A percentile compares a stretch with the other conserved stretches of the same genome.
Conservation (phyloP, 2,329 filamentous ascomycete genomes). For the Gyromitra esculenta region DNA sequence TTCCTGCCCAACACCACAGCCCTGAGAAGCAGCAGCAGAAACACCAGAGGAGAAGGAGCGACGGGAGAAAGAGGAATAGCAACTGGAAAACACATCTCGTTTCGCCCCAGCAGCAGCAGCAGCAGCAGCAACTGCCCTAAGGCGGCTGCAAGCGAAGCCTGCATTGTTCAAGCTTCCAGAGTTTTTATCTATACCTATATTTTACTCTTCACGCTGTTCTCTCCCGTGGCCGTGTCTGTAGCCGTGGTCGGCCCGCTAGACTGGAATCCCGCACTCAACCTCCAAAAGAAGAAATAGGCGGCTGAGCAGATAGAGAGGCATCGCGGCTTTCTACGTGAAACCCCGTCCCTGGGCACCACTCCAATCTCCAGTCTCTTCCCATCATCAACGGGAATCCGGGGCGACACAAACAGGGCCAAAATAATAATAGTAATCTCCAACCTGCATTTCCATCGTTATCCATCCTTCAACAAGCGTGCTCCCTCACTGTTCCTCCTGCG, state of each 20-base stretch:
- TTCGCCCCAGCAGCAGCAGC: constrained; percentile 7
- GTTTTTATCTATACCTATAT: constrained; percentile 25
- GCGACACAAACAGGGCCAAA: constrained; percentile 21
- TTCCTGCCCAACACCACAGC: constrained; percentile 38
- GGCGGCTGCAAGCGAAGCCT: constrained; percentile 30
- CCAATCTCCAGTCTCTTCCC: constrained; percentile 48
- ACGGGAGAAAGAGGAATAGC: constrained; percentile 25
- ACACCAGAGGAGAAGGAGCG: constrained; percentile 20
- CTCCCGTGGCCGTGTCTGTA: constrained; percentile 44
- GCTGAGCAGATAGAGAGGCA: constrained; percentile 49
- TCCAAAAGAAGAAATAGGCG: constrained; percentile 49
- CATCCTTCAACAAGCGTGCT: constrained; percentile 29
- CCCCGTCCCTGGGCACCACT: constrained; percentile 50
- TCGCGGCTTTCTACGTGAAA: constrained; percentile 52
- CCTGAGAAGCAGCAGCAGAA: constrained; percentile 21
- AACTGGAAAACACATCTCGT: constrained; percentile 22
- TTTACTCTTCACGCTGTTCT: constrained; percentile 17
- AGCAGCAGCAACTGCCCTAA: constrained; percentile 16
- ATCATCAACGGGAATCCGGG: constrained; percentile 41
- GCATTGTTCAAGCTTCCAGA: constrained; percentile 35
- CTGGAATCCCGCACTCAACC: constrained; percentile 39
- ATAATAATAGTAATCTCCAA: constrained; percentile 27
- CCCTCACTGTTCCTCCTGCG: constrained; percentile 21
- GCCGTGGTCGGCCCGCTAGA: constrained; percentile 45
- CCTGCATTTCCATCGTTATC: constrained; percentile 30